Base-by-base conservation (phyloP, 2,329 filamentous ascomycete species). In the Colletotrichum endophyticum region DNA sequence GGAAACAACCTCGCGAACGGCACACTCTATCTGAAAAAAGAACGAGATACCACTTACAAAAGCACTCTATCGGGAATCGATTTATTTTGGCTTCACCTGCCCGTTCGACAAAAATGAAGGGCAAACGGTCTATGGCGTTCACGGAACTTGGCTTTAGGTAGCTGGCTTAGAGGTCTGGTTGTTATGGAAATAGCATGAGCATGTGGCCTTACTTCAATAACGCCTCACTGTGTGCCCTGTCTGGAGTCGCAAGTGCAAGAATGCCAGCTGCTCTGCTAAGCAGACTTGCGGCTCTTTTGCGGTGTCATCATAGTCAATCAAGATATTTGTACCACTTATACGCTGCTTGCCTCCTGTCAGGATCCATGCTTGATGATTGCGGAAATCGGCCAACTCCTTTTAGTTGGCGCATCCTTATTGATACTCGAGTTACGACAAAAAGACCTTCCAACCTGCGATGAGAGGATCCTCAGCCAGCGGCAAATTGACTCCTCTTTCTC, bases 401-500 rank as follows among this genome's bases (percentile, higher is more conserved):
- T 49, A 11, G 16, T 49, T 49, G 5, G 19, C 1, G 19, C 16
- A 49, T n/a, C 5, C 39, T n/a, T 12, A 6, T 49, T 12, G 39
- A n/a, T 49, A 49, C 19, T n/a, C 39, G 16, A 49, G 8, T 49
- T 49, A 49, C 39, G 39, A 49, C 16, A 19, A 49, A 6, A 6
- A 11, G 39, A 56, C 27, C 56, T 28, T 28, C 19, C 25, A 59
- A n/a, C 25, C 6, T 19, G 25, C 25, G 56, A 61, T 61, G 5
- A 22, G 15, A 44, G 5, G n/a, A n/a, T 19, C 5, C 22, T 67
- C n/a, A 72, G 27, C 74, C 74, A 34, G 76, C 70, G n/a, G 74
- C 76, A 57, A 68, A 74, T 28, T 73, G 74, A 27, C 77, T 78
- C 64, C 68, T 73, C 67, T 75, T 75, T 22, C 86, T 84, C 77